These are phyloP conservation scores for Paecilomyces sp. DNA, from an alignment of 2,329 filamentous ascomycete genomes.

Conservation along the genomic window DNA sequence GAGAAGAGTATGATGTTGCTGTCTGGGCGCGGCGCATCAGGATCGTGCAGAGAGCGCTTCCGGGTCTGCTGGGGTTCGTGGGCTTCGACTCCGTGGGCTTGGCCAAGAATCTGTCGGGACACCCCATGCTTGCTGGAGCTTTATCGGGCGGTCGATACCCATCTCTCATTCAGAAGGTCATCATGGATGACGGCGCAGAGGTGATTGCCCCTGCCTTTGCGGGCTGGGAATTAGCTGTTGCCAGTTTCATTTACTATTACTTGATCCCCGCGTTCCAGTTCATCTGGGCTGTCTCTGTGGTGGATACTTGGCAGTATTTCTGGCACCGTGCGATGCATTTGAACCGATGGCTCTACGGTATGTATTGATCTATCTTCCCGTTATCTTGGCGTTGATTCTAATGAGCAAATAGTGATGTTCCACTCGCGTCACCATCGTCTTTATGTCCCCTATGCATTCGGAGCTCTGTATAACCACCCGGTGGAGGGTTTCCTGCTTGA, in stretches of 20 bases:
- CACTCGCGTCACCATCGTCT: slow-evolving; percentile 94
- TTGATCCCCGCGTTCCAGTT: slow-evolving; percentile 73
- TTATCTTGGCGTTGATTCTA: slow-evolving; percentile 4
- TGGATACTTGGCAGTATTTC: slow-evolving; percentile 99
- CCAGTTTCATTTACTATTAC: slow-evolving; percentile 72
- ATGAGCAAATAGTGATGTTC: slow-evolving; percentile 59
- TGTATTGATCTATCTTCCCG: slow-evolving; percentile 5
- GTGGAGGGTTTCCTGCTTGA: slow-evolving; percentile 91
- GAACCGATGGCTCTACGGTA: slow-evolving; percentile 95
- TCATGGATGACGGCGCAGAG: slow-evolving; percentile 43
- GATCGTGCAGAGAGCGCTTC: slow-evolving; percentile 70
- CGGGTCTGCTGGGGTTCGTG: slow-evolving; percentile 59
- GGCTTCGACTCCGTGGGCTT: slow-evolving; percentile 71
- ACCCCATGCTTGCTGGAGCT: slow-evolving; percentile 67
- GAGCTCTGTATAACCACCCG: slow-evolving; percentile 93
- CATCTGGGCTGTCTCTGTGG: slow-evolving; percentile 61
- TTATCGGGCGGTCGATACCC: slow-evolving; percentile 79
- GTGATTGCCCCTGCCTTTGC: slow-evolving; percentile 64
- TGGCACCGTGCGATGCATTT: slow-evolving; percentile 93
- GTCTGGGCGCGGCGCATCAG: slow-evolving; percentile 83
- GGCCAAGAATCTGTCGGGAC: slow-evolving; percentile 66
- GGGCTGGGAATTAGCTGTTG: slow-evolving; percentile 69
- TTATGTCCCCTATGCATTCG: slow-evolving; percentile 96
- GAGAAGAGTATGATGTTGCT: slow-evolving; percentile 77
- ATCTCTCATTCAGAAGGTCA: slow-evolving; percentile 54